These are phyloP conservation scores for Xanthoceras sorbifolium DNA, from an alignment of 345 rosid species.

Conservation along the genomic window DNA sequence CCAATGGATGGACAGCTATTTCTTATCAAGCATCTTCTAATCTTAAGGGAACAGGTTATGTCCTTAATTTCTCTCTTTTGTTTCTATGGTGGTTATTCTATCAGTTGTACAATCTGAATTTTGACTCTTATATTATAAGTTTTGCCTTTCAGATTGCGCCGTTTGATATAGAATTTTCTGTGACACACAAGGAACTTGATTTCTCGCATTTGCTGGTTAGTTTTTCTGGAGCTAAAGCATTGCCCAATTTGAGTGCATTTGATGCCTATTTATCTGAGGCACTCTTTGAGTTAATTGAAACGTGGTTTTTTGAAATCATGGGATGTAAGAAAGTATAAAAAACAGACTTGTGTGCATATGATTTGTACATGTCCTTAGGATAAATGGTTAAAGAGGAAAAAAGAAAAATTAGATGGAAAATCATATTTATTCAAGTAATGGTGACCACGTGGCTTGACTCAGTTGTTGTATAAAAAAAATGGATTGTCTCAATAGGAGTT, in stretches of 20 bases:
- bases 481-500: background rate
- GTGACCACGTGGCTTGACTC: background rate
- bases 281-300: background rate
- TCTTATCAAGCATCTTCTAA: slow-evolving; percentile 89
- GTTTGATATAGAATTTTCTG: slow-evolving; percentile 94
- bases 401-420: background rate
- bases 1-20: slow-evolving; percentile 95
- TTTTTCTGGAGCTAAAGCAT: slow-evolving; percentile 22
- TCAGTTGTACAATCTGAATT: slow-evolving; percentile 3
- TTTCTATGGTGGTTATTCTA: slow-evolving; percentile 20
- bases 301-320: background rate
- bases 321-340: background rate
- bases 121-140: slow-evolving; percentile 14
- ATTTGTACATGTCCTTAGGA: background rate
- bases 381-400: background rate
- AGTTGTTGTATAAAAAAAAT: background rate
- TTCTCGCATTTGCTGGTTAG: slow-evolving; percentile 98
- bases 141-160: slow-evolving; percentile 74
- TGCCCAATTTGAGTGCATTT: background rate
- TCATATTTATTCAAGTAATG: background rate
- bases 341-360: background rate
- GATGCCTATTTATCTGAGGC: background rate
- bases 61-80: slow-evolving; percentile 20
- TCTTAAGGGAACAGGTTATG: slow-evolving; percentile 91
- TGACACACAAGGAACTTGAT: slow-evolving; percentile 96